Conservation (phyloP, 495 filamentous ascomycete species). For the Annulohypoxylon nitens region DNA sequence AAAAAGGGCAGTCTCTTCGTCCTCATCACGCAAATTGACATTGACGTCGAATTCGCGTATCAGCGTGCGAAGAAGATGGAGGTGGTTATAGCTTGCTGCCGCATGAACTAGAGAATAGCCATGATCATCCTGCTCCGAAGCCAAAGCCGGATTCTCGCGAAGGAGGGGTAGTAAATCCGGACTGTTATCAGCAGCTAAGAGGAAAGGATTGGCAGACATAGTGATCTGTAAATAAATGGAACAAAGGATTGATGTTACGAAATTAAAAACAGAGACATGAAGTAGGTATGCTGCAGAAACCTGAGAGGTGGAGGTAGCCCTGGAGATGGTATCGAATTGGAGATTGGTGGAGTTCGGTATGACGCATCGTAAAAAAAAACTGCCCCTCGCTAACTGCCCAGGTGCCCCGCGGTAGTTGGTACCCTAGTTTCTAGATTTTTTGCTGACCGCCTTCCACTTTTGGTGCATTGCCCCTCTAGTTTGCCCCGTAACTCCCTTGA, state of each 20-base stretch:
- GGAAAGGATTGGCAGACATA: conserved; percentile 75
- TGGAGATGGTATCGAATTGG: not conserved
- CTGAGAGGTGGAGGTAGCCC: too few relatives aligned
- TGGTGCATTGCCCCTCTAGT: not conserved
- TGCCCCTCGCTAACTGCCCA: conserved; percentile 1
- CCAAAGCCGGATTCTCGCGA: conserved; percentile 72
- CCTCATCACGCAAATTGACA: conserved; percentile 85
- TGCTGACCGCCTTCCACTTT: conserved; percentile 30
- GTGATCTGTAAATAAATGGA: conserved; percentile 7
- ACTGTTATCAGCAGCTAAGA: conserved; percentile 83
- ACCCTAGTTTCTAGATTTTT: not conserved
- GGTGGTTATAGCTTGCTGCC: conserved; percentile 88
- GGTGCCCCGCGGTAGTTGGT: not conserved
- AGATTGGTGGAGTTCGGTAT: conserved; percentile 27
- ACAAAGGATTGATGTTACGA: not conserved
- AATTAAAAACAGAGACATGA: not conserved
- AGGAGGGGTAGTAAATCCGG: conserved; percentile 74
- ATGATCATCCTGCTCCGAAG: conserved; percentile 78
- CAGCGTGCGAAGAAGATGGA: conserved; percentile 80
- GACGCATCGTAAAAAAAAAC: conserved; percentile 36
- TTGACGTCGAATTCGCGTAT: conserved; percentile 82
- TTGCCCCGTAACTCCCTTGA: not conserved
- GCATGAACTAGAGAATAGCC: conserved; percentile 95
- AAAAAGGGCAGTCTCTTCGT: conserved; percentile 92
- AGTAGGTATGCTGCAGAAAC: not conserved